Percentiles rank a stretch among this genome's conserved stretches.
Evolutionary conservation across 495 filamentous ascomycete species (phyloP).

Genomic region (Xylaria castorea): DNA sequence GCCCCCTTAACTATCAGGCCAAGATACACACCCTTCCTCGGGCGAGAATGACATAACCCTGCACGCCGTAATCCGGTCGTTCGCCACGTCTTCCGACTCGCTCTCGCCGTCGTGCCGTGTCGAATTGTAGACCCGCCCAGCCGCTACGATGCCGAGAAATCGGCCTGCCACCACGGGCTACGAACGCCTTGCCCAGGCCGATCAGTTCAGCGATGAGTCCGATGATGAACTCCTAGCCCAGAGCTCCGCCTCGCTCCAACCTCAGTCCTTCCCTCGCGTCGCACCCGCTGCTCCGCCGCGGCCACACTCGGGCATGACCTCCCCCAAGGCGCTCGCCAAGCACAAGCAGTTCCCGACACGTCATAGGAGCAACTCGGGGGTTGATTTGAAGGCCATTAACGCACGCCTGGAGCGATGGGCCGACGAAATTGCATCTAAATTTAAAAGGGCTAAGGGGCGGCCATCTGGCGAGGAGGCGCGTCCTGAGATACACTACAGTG

Average conservation of each 20-base stretch:
- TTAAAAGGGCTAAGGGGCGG: conserved; percentile 84
- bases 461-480: conserved; percentile 78
- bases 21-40: not conserved
- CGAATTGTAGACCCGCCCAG: conserved; percentile 15
- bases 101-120: not conserved
- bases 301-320: conserved; percentile 66
- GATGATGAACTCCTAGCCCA: conserved; percentile 66
- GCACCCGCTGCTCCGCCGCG: conserved; percentile 67
- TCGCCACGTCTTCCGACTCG: not conserved
- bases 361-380: conserved; percentile 83
- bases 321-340: conserved; percentile 50
- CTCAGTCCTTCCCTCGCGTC: conserved; percentile 72
- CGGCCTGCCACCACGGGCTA: conserved; percentile 87
- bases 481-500: conserved; percentile 95
- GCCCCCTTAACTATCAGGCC: not conserved
- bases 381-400: conserved; percentile 99
- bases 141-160: conserved; percentile 45
- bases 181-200: conserved; percentile 88
- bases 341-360: conserved; percentile 56
- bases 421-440: conserved; percentile 96
- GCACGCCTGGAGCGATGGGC: conserved; percentile 95
- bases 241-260: conserved; percentile 60
- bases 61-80: not conserved
- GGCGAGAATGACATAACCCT: conserved; percentile 23
- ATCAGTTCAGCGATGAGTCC: conserved; percentile 81